Percentiles rank a stretch among this genome's conserved stretches.
These are phyloP conservation scores for Draba incana DNA, from an alignment of 345 rosid genomes.

Conservation along the genomic window DNA sequence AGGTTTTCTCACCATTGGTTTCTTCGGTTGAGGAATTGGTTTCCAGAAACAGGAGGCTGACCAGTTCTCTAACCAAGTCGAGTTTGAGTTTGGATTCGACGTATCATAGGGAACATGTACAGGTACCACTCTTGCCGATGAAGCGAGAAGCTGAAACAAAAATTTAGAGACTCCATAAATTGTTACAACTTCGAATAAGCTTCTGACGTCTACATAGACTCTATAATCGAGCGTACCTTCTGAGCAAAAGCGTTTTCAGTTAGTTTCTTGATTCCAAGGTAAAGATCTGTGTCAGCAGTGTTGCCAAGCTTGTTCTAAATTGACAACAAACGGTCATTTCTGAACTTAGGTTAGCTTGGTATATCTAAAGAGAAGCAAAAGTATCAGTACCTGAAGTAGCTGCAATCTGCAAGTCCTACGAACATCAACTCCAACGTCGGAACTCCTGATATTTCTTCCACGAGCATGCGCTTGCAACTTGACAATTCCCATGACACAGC, in stretches of 20 bases:
- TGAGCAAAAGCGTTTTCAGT: conserved; percentile 61
- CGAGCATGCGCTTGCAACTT: conserved; percentile 81
- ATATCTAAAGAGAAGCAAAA: neutral
- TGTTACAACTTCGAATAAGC: neutral
- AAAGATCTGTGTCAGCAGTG: conserved; percentile 42
- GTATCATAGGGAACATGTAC: conserved; percentile 56
- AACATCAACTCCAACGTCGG: conserved; percentile 61
- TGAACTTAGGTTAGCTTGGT: neutral
- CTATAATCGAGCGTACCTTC: conserved; percentile 54
- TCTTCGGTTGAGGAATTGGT: conserved; percentile 67
- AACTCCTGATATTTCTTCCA: conserved; percentile 63
- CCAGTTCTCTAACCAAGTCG: conserved; percentile 85
- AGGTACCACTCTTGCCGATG: conserved; percentile 71
- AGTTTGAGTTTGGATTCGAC: conserved; percentile 61
- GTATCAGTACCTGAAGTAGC: conserved; percentile 55
- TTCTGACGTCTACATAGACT: neutral
- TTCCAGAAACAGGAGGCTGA: conserved; percentile 77
- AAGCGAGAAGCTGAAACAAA: conserved; percentile 66
- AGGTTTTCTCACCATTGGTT: conserved; percentile 44
- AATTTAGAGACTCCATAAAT: neutral
- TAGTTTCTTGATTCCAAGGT: conserved; percentile 50
- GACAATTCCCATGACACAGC: conserved; percentile 78
- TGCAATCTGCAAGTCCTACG: conserved; percentile 36
- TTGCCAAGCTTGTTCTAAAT: conserved; percentile 44
- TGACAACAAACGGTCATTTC: neutral